A percentile compares a stretch with the other conserved stretches of the same genome.
Conservation (phyloP, 345 rosid genomes). For the Theobroma cacao region DNA sequence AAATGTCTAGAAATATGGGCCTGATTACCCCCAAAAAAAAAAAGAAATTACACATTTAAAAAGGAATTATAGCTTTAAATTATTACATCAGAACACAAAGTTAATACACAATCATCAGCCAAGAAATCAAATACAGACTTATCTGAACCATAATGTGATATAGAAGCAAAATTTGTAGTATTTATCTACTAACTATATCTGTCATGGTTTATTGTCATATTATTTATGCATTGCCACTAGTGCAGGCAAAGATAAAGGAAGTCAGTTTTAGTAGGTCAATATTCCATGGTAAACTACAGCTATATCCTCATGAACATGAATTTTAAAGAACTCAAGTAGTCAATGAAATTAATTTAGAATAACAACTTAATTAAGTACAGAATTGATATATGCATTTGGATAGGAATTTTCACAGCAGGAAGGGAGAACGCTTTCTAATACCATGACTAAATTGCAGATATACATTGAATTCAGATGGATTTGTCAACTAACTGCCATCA, state of each 20-base stretch:
- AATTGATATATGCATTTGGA: not conserved
- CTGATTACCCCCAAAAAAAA: conserved; percentile 37
- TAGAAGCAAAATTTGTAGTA: not conserved
- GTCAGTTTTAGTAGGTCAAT: not conserved
- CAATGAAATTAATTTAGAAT: not conserved
- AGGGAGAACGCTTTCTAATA: not conserved
- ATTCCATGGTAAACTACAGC: not conserved
- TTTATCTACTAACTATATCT: not conserved
- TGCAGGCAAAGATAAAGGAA: not conserved
- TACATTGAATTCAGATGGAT: not conserved
- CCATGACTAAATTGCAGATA: not conserved
- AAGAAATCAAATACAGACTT: not conserved
- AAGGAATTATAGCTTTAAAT: not conserved
- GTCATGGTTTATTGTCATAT: not conserved
- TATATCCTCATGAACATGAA: not conserved
- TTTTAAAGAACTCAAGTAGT: not conserved
- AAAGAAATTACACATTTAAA: conserved; percentile 5
- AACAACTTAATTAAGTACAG: not conserved
- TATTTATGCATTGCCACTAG: not conserved
- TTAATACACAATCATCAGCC: not conserved
- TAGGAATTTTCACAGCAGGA: not conserved
- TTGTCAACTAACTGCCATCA: not conserved
- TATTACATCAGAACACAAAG: not conserved
- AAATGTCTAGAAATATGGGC: conserved; percentile 80
- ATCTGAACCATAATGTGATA: not conserved